Percentiles rank a stretch among this genome's conserved stretches.
These are phyloP conservation scores for Mucor circinelloides DNA, from an alignment of 371 early-diverging fungal species.

Conservation along the genomic window DNA sequence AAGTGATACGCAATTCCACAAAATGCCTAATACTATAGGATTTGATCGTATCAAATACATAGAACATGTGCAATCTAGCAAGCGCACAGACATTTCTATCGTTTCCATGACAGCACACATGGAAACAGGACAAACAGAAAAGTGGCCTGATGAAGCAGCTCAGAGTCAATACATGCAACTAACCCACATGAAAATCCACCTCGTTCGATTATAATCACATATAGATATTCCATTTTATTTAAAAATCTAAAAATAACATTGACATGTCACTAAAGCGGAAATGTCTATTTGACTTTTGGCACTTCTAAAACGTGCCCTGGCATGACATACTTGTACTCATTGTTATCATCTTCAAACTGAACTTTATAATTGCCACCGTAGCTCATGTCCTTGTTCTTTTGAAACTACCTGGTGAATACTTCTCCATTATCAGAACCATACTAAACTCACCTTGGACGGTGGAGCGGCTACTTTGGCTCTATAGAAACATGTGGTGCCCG, in stretches of 20 bases:
- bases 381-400: conserved; percentile 44
- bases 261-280: not conserved
- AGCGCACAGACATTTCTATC: not conserved
- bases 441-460: conserved; percentile 64
- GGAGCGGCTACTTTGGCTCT: conserved; percentile 71
- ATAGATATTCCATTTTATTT: not conserved
- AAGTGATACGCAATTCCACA: not conserved
- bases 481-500: conserved; percentile 87
- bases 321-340: conserved; percentile 50
- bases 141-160: not conserved
- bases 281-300: conserved; percentile 52
- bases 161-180: not conserved
- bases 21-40: not conserved
- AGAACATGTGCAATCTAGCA: not conserved
- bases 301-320: conserved; percentile 60
- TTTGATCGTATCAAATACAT: not conserved
- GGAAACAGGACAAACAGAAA: not conserved
- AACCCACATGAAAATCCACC: not conserved
- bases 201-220: not conserved
- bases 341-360: conserved; percentile 73
- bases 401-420: not conserved
- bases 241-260: not conserved
- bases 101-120: not conserved
- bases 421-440: not conserved
- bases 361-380: conserved; percentile 52